These are phyloP conservation scores for Boletus rubroflammeus DNA, from an alignment of 768 basidiomycete genomes.

Conservation along the genomic window DNA sequence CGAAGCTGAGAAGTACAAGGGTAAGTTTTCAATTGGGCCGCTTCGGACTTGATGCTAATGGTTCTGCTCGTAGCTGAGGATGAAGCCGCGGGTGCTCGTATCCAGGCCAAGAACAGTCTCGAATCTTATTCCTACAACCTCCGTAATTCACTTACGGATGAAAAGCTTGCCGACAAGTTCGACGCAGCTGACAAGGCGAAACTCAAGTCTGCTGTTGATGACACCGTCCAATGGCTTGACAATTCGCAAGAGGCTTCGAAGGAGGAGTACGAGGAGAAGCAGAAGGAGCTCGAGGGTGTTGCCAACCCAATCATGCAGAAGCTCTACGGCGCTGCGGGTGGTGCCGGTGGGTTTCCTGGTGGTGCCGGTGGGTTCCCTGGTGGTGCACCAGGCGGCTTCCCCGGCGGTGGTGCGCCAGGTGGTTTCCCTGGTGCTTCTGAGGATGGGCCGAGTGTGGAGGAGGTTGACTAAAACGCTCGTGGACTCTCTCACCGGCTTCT, in stretches of 20 bases:
- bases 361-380: slow-evolving; percentile 58
- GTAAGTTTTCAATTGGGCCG: slow-evolving; percentile 33
- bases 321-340: slow-evolving; percentile 60
- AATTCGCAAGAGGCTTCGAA: slow-evolving; percentile 84
- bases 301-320: slow-evolving; percentile 75
- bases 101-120: slow-evolving; percentile 84
- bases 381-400: slow-evolving; percentile 50
- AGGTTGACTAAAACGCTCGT: slow-evolving; percentile 65
- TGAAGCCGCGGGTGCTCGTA: slow-evolving; percentile 80
- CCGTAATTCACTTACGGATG: slow-evolving; percentile 81
- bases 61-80: slow-evolving; percentile 59
- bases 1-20: slow-evolving; percentile 92
- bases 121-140: slow-evolving; percentile 97
- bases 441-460: slow-evolving; percentile 89
- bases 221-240: slow-evolving; percentile 84
- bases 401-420: slow-evolving; percentile 66
- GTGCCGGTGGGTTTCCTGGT: slow-evolving; percentile 53
- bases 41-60: slow-evolving; percentile 2
- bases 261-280: slow-evolving; percentile 90
- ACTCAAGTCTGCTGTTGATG: slow-evolving; percentile 77
- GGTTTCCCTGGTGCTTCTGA: slow-evolving; percentile 67
- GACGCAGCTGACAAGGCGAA: slow-evolving; percentile 82
- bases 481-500: slow-evolving; percentile 9
- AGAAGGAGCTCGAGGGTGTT: slow-evolving; percentile 87
- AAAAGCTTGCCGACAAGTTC: slow-evolving; percentile 85